Evolutionary conservation across 345 rosid genomes (phyloP).

Genomic region (Populus tremula): DNA sequence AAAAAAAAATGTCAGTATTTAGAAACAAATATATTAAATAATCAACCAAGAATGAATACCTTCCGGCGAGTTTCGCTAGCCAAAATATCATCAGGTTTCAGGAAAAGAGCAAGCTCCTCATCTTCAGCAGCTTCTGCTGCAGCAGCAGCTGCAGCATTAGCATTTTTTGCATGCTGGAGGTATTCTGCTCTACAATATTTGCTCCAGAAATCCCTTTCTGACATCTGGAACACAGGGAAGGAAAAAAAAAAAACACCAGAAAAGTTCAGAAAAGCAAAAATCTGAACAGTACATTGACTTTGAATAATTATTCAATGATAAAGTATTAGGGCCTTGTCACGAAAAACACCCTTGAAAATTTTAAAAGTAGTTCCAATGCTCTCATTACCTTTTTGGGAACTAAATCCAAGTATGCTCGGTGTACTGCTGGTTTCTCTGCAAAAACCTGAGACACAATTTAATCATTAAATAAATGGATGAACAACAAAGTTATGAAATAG

Average conservation of each 20-base stretch:
- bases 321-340: background rate
- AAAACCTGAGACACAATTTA: conserved; percentile 57
- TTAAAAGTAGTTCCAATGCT: conserved; percentile 8
- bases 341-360: conserved; percentile 4
- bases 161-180: conserved; percentile 72
- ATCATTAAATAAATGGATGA: conserved; percentile 14
- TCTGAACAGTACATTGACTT: background rate
- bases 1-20: background rate
- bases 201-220: conserved; percentile 91
- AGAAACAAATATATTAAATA: background rate
- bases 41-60: conserved; percentile 42
- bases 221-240: conserved; percentile 51
- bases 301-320: background rate
- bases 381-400: conserved; percentile 84
- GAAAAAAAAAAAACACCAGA: background rate
- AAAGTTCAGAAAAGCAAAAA: background rate
- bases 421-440: conserved; percentile 96
- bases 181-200: conserved; percentile 92
- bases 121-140: conserved; percentile 99
- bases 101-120: conserved; percentile 86
- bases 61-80: conserved; percentile 70
- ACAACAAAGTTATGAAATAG: background rate
- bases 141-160: conserved; percentile 75
- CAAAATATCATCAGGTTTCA: conserved; percentile 85
- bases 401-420: conserved; percentile 67